Base-by-base conservation (phyloP, 1,284 basidiomycete species). In the Termitomyces sp. region DNA sequence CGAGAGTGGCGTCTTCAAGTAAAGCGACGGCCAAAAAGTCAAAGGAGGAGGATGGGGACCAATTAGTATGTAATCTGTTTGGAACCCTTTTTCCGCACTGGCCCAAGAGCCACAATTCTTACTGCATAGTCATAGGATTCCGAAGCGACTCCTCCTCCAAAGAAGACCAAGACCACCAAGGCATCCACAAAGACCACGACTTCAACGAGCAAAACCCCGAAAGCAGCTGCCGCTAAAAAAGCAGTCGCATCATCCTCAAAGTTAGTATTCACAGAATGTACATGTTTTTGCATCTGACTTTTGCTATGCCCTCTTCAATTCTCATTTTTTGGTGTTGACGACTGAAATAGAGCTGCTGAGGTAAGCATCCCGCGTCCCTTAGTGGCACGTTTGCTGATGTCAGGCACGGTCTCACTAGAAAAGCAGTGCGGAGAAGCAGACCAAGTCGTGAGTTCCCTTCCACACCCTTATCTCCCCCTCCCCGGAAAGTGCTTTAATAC, bases 101-200 rank as follows among this genome's bases (percentile, higher is more conserved):
- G 8, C 30, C 26, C 38, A 50, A 30, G 21, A 33, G 51, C 40
- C 42, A 28, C 12, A 15, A 4, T 48, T 45, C n/a, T 53, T 21
- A 58, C 21, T 43, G 26, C 17, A 19, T 19, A 3, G 28, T 19
- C 24, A 31, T 38, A 58, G 59, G 50, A 50, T 19, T 42, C 50
- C 10, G 45, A 38, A 55, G 46, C 24, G 31, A 30, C 56, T 5
- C 64, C 65, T 39, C 61, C 65, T 39, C 38, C 65, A 24, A 78
- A 77, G 63, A 78, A 72, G 61, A 56, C 70, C 5, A 75, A 61
- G 64, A 66, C 65, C 1, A 61, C 60, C 7, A 65, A 64, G 49
- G 54, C 60, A 7, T 67, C 57, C 17, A 64, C 66, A 26, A 75
- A 67, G 54, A 40, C 62, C 24, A 42, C 64, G n/a, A 38, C 65